Percentiles rank a stretch among this genome's conserved stretches.
These are phyloP conservation scores for Pseudocercospora ulei DNA, from an alignment of 2,329 filamentous ascomycete genomes.

Conservation along the genomic window DNA sequence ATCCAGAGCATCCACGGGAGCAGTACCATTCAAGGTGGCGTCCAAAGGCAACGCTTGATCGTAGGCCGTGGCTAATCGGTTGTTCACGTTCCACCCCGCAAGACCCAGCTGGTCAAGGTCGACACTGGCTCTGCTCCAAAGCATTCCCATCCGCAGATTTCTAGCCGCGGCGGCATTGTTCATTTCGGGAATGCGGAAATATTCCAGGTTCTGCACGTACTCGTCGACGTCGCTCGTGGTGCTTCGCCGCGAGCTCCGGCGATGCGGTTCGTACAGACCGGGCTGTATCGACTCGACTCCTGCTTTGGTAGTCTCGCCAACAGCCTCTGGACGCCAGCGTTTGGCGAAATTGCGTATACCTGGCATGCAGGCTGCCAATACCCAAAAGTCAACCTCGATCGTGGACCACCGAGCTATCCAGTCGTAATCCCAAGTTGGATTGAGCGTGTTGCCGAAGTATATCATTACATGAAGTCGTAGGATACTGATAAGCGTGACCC, in stretches of 20 bases:
- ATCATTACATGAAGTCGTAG: conserved; percentile 3
- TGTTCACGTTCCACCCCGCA: conserved; percentile 3
- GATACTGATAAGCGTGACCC: conserved; percentile 5
- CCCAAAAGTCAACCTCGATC: conserved; percentile 7
- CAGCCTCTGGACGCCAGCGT: conserved; percentile 3
- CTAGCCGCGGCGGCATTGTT: conserved; percentile 1
- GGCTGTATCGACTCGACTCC: conserved; percentile 7
- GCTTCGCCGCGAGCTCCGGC: conserved; percentile 2
- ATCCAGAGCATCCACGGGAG: conserved; percentile 1
- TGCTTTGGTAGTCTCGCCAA: conserved; percentile 5
- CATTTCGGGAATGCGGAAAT: conserved; percentile 7
- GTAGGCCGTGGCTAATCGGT: not conserved
- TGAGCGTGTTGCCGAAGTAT: conserved; percentile 4
- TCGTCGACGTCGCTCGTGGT: not conserved
- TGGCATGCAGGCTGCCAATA: conserved; percentile 7
- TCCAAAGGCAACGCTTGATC: not conserved
- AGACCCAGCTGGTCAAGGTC: conserved; percentile 5
- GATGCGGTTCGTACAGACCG: conserved; percentile 4
- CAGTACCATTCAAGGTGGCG: not conserved
- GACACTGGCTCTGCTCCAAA: conserved; percentile 6
- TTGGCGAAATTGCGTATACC: conserved; percentile 9
- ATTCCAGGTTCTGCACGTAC: conserved; percentile 6
- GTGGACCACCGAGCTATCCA: conserved; percentile 6
- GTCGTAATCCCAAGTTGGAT: conserved; percentile 7
- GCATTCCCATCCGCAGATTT: conserved; percentile 3